These are phyloP conservation scores for Sphaceloma murrayae DNA, from an alignment of 2,329 filamentous ascomycete genomes.

Conservation along the genomic window DNA sequence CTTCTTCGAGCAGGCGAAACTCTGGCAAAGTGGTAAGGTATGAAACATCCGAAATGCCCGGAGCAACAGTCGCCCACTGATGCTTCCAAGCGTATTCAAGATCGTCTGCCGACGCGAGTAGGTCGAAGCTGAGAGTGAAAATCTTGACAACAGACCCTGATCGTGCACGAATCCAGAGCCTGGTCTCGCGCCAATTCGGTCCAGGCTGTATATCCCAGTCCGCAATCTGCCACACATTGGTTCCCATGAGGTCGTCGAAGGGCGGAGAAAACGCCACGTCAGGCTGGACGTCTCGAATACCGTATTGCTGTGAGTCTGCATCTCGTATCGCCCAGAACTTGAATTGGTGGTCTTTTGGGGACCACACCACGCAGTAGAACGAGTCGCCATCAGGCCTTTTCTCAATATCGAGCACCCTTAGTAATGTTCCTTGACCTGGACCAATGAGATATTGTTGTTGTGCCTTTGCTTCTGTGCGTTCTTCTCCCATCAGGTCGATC, in stretches of 20 bases:
- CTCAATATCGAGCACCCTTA: conserved; percentile 58
- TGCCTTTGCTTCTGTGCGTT: conserved; percentile 38
- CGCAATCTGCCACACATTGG: conserved; percentile 43
- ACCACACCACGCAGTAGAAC: conserved; percentile 70
- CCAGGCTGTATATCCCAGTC: conserved; percentile 37
- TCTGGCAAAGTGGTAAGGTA: conserved; percentile 31
- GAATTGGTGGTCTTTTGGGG: conserved; percentile 81
- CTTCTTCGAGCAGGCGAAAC: conserved; percentile 23
- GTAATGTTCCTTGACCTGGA: conserved; percentile 64
- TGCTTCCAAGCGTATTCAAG: conserved; percentile 60
- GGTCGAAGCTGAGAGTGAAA: conserved; percentile 63
- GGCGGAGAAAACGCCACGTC: conserved; percentile 54
- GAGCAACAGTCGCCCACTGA: conserved; percentile 39
- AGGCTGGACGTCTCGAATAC: conserved; percentile 63
- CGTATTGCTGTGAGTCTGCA: conserved; percentile 46
- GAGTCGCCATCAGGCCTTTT: conserved; percentile 46
- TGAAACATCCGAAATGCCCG: conserved; percentile 34
- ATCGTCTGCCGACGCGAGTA: conserved; percentile 43
- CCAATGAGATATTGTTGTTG: conserved; percentile 72
- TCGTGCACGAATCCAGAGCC: conserved; percentile 43
- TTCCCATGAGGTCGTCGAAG: conserved; percentile 41
- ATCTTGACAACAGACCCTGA: conserved; percentile 51
- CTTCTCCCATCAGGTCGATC: conserved; percentile 64
- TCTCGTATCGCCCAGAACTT: conserved; percentile 80
- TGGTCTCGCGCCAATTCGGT: conserved; percentile 32